Conservation (phyloP, 2,329 filamentous ascomycete genomes). For the Phialophora verrucosa region DNA sequence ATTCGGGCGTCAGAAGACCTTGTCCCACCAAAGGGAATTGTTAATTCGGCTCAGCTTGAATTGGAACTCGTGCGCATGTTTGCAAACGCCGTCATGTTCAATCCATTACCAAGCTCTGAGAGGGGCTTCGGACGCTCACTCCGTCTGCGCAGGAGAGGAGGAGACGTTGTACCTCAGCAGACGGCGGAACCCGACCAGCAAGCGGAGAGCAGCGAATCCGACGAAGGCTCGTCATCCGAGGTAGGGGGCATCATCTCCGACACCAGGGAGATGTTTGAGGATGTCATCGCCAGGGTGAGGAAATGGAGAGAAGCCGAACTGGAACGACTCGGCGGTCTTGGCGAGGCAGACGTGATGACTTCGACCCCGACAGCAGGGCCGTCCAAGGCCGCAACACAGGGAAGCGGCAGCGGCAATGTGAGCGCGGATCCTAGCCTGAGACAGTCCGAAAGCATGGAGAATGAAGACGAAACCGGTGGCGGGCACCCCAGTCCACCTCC, state of each 20-base stretch:
- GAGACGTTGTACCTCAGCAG: slow-evolving; percentile 49
- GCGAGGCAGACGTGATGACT: not conserved
- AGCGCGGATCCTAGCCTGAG: slow-evolving; percentile 26
- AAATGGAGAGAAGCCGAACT: slow-evolving; percentile 75
- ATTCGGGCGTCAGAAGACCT: slow-evolving; percentile 72
- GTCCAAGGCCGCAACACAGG: slow-evolving; percentile 1
- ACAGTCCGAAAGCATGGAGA: slow-evolving; percentile 35
- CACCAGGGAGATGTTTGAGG: slow-evolving; percentile 85
- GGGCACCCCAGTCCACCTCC: slow-evolving; percentile 14
- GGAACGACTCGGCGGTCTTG: slow-evolving; percentile 41
- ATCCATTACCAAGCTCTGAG: slow-evolving; percentile 70
- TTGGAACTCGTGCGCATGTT: slow-evolving; percentile 96
- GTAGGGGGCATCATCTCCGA: slow-evolving; percentile 89
- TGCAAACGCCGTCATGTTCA: slow-evolving; percentile 98
- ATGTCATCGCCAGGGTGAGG: slow-evolving; percentile 78
- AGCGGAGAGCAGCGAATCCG: slow-evolving; percentile 41
- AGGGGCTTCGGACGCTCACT: slow-evolving; percentile 71
- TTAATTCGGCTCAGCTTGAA: slow-evolving; percentile 91
- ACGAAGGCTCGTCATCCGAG: slow-evolving; percentile 68
- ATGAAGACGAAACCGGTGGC: slow-evolving; percentile 26
- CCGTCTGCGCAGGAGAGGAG: slow-evolving; percentile 38
- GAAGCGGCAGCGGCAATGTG: not conserved
- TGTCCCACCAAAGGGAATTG: slow-evolving; percentile 83
- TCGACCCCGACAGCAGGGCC: not conserved
- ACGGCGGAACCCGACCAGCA: slow-evolving; percentile 51